phyloP scores from a whole-genome alignment of 1,284 basidiomycete species.

The Sanghuangporus sanghuang region DNA sequence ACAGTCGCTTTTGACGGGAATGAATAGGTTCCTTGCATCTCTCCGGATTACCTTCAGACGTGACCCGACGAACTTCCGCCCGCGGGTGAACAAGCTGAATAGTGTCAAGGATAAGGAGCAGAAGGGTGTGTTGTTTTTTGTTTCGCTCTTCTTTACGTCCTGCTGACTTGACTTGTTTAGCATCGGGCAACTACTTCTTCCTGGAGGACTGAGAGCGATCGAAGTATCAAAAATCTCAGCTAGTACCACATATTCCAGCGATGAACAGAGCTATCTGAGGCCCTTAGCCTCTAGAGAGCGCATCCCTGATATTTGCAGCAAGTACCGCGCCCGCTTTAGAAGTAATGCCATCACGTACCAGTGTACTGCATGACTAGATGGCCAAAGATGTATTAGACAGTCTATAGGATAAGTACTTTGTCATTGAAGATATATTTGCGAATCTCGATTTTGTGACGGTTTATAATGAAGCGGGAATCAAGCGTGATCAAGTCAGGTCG shows the following conservation, averaged over 20 bases:
- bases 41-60: constrained; percentile 95
- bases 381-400: too few relatives aligned
- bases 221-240: neutral
- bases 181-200: constrained; percentile 84
- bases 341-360: neutral
- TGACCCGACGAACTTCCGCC: constrained; percentile 92
- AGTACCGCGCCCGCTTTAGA: neutral
- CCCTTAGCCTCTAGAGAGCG: neutral
- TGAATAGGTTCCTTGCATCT: constrained; percentile 90
- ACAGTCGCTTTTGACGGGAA: constrained; percentile 78
- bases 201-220: constrained; percentile 47
- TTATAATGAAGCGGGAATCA: too few relatives aligned
- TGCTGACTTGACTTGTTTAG: constrained; percentile 32
- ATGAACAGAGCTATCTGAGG: neutral
- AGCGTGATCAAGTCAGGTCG: neutral
- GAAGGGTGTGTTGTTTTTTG: constrained; percentile 55
- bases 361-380: too few relatives aligned
- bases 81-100: constrained; percentile 90
- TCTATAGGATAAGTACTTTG: too few relatives aligned
- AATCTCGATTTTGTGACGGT: too few relatives aligned
- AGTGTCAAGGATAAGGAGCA: constrained; percentile 94
- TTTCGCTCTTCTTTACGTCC: constrained; percentile 5
- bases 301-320: neutral
- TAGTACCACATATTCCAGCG: neutral
- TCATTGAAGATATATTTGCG: too few relatives aligned